Conservation (phyloP, 2,329 filamentous ascomycete genomes). For the Colletotrichum plurivorum region DNA sequence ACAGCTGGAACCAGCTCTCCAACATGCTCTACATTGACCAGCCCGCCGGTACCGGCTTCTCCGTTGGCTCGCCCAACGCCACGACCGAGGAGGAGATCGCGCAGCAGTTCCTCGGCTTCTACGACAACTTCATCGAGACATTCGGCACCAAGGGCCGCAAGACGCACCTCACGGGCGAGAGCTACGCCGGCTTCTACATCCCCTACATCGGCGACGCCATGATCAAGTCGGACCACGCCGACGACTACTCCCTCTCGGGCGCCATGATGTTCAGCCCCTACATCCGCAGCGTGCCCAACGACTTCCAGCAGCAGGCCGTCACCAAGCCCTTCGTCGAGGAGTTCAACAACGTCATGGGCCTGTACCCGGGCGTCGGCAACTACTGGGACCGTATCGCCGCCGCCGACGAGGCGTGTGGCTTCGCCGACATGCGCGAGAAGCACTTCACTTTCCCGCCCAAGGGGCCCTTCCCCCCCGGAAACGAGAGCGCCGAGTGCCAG, state of each 20-base stretch:
- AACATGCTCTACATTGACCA: constrained; percentile 52
- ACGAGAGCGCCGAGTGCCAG: constrained; percentile 64
- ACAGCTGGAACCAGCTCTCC: constrained; percentile 57
- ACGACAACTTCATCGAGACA: constrained; percentile 81
- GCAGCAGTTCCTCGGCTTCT: constrained; percentile 81
- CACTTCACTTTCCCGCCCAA: constrained; percentile 79
- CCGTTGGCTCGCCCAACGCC: constrained; percentile 73
- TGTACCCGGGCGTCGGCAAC: constrained; percentile 66
- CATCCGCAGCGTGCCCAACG: constrained; percentile 71
- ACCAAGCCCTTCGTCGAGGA: constrained; percentile 73
- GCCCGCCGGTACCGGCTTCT: constrained; percentile 50
- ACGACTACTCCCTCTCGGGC: constrained; percentile 77
- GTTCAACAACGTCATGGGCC: constrained; percentile 71
- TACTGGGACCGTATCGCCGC: constrained; percentile 67
- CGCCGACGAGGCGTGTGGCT: constrained; percentile 74
- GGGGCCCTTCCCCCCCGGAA: constrained; percentile 67
- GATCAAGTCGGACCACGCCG: constrained; percentile 74
- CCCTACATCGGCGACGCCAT: constrained; percentile 83
- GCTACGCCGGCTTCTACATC: constrained; percentile 77
- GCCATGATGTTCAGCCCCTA: constrained; percentile 77
- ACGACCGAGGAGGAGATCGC: constrained; percentile 77
- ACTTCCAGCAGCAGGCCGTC: constrained; percentile 60
- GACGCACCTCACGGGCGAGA: constrained; percentile 82
- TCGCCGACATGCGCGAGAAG: constrained; percentile 69
- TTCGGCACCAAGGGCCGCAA: constrained; percentile 79